phyloP scores from a whole-genome alignment of 2,329 filamentous ascomycete genomes.

The Podosphaera leucotricha region DNA sequence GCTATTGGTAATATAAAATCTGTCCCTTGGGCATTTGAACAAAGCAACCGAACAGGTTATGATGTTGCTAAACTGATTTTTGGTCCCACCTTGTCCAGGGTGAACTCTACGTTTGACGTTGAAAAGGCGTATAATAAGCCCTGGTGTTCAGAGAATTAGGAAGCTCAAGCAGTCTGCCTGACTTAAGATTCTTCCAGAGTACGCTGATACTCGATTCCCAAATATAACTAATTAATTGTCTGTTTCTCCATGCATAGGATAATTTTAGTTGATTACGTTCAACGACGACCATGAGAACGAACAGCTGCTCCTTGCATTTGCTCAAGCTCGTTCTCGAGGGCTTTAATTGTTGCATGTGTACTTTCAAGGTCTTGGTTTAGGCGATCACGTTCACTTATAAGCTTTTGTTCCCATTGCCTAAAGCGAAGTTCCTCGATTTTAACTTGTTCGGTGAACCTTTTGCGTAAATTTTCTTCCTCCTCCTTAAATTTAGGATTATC shows the following conservation, averaged over 20 bases:
- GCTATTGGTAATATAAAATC: no score
- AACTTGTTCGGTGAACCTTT: constrained; percentile 98
- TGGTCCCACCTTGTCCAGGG: neutral
- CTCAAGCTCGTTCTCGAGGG: constrained; percentile 80
- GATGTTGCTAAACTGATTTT: neutral
- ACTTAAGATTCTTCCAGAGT: neutral
- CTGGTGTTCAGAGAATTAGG: no score
- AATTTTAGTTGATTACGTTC: constrained; percentile 16
- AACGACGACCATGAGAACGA: constrained; percentile 82
- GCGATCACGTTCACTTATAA: constrained; percentile 93
- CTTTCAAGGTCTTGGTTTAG: constrained; percentile 99
- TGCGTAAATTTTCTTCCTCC: constrained; percentile 92
- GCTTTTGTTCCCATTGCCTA: constrained; percentile 99
- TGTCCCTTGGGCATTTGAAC: no score
- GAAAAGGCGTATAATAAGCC: no score
- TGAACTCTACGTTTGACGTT: no score
- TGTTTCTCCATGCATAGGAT: neutral
- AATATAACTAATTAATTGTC: constrained; percentile 15
- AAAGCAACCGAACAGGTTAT: neutral
- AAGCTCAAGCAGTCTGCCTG: neutral
- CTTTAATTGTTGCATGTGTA: constrained; percentile 85
- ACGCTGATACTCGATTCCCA: neutral
- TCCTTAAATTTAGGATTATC: constrained; percentile 99
- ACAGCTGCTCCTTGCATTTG: constrained; percentile 73
- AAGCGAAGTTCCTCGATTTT: constrained; percentile 99